Conservation (phyloP, 306 rosid genomes). For the Lathyrus oleraceus region DNA sequence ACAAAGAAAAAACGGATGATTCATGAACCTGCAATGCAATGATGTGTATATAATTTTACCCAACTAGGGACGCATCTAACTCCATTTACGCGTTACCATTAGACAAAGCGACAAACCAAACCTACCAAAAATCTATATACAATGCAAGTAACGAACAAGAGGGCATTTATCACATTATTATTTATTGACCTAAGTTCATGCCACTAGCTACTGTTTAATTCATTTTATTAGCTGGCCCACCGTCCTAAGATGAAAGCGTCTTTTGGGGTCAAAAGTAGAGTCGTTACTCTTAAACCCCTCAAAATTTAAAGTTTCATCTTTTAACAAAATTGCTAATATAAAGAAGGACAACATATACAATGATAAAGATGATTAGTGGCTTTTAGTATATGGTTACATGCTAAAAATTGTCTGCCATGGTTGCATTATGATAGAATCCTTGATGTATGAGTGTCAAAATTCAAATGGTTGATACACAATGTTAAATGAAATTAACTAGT, state of each 20-base stretch:
- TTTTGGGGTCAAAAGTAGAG: neutral
- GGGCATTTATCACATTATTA: neutral
- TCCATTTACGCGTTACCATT: conserved; percentile 8
- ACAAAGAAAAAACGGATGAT: conserved; percentile 9
- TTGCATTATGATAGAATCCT: neutral
- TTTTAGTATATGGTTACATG: neutral
- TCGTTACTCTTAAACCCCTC: conserved; percentile 1
- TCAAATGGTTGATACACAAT: neutral
- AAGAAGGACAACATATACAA: neutral
- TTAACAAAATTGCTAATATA: neutral
- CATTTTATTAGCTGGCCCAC: neutral
- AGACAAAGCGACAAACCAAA: neutral
- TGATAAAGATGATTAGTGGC: neutral
- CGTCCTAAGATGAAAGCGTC: neutral
- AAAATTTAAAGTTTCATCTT: neutral
- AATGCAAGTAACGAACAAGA: conserved; percentile 1
- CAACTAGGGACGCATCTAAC: neutral
- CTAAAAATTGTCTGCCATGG: conserved; percentile 11
- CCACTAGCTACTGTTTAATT: neutral
- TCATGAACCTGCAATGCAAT: conserved; percentile 33
- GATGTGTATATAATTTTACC: conserved; percentile 14
- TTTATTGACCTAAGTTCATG: conserved; percentile 7
- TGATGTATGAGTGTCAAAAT: neutral
- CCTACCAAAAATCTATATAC: neutral
- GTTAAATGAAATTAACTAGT: neutral